Conservation (phyloP, 768 basidiomycete genomes). For the Tephrocybe sp. region DNA sequence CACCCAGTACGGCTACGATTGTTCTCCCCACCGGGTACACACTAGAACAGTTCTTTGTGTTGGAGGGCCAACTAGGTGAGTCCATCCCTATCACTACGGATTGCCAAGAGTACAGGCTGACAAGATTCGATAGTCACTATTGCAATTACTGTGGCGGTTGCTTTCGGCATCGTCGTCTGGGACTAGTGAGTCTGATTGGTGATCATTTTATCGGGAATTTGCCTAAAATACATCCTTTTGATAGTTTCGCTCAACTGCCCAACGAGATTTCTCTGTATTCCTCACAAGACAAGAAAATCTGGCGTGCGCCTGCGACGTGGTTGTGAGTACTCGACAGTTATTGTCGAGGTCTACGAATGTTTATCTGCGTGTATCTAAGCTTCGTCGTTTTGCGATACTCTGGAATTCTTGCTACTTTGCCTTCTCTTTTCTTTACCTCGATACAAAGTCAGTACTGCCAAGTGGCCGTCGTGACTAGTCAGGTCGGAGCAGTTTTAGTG, state of each 20-base stretch:
- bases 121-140: conserved; percentile 15
- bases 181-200: conserved; percentile 29
- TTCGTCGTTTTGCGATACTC: conserved; percentile 35
- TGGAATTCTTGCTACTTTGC: conserved; percentile 27
- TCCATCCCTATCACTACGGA: background rate
- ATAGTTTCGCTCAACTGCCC: conserved; percentile 27
- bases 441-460: conserved; percentile 29
- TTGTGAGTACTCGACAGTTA: conserved; percentile 20
- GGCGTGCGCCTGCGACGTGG: conserved; percentile 29
- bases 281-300: conserved; percentile 19
- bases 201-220: no score
- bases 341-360: background rate
- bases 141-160: conserved; percentile 27
- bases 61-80: conserved; percentile 19
- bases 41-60: conserved; percentile 16
- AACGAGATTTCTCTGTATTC: conserved; percentile 28
- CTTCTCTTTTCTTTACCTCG: conserved; percentile 27
- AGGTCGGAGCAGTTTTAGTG: conserved; percentile 28
- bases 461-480: conserved; percentile 26
- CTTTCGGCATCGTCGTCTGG: conserved; percentile 31
- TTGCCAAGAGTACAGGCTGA: background rate
- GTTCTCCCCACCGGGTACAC: conserved; percentile 21
- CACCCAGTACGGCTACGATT: conserved; percentile 17
- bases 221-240: no score
- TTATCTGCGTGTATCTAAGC: conserved; percentile 17